These are phyloP conservation scores for Phytophthora sp. DNA, from an alignment of 352 stramenopile species.

Conservation along the genomic window DNA sequence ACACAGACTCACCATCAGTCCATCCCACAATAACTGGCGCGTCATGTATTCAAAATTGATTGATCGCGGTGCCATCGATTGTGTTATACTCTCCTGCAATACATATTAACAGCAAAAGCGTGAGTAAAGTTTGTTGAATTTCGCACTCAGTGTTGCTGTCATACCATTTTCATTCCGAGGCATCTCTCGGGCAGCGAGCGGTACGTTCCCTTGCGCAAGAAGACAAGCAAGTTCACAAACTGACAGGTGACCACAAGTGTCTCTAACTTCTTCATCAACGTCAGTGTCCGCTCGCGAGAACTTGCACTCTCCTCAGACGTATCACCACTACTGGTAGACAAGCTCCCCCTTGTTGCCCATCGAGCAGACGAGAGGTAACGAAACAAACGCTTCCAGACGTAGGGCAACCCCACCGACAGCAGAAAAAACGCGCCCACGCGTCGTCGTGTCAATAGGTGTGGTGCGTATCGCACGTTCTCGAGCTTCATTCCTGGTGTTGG, in stretches of 20 bases:
- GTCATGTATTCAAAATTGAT: constrained; percentile 92
- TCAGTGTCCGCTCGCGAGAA: constrained; percentile 41
- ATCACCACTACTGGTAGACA: neutral
- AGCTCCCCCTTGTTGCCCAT: constrained; percentile 36
- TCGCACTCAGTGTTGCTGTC: neutral
- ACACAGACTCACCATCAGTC: constrained; percentile 65
- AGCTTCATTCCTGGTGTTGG: constrained; percentile 86
- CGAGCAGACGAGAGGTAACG: constrained; percentile 62
- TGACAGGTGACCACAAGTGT: constrained; percentile 71
- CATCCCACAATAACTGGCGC: constrained; percentile 81
- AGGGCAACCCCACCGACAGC: constrained; percentile 73
- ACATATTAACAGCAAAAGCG: constrained; percentile 3
- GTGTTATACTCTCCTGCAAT: constrained; percentile 60
- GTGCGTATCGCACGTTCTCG: constrained; percentile 74
- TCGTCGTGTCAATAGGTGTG: constrained; percentile 50
- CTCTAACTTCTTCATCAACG: constrained; percentile 75
- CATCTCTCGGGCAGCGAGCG: constrained; percentile 76
- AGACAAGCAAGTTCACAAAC: constrained; percentile 74
- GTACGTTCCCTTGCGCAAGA: constrained; percentile 75
- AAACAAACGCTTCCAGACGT: constrained; percentile 78
- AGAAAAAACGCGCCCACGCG: constrained; percentile 67
- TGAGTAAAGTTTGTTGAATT: neutral
- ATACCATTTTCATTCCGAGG: constrained; percentile 75
- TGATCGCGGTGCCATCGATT: constrained; percentile 55
- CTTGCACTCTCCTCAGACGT: neutral